Base-by-base conservation (phyloP, 768 basidiomycete genomes). In the Mycena rosella region DNA sequence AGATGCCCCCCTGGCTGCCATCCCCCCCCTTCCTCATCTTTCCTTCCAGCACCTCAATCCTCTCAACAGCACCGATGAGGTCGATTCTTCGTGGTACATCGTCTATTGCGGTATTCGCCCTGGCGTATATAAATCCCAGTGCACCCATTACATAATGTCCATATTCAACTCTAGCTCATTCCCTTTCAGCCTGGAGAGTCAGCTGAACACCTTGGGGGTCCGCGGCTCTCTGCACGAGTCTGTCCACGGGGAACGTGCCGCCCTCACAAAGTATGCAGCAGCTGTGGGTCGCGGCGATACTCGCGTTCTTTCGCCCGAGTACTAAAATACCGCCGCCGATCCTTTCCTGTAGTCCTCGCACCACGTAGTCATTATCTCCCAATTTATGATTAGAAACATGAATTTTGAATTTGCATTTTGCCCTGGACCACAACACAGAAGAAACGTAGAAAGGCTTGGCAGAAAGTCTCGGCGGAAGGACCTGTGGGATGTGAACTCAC, bases 41-140 rank as follows among this genome's bases (percentile, higher is more conserved):
- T 40, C 18, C 2, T 27, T 29, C 17, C 11, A n/a, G 5, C 5
- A 7, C 8, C 38, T 6, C 5, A 61, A 61, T 17, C 60, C 49
- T 22, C 38, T 61, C 20, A 27, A 52, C 18, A 38, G 60, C 18
- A 5, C 26, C 26, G 60, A 61, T 7, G 20, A 9, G 0, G 13
- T 52, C 4, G 60, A 61, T n/a, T 38, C n/a, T n/a, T 4, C 6
- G 3, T 53, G 60, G 49, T 61, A 30, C 11, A 13, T 61, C 13
- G 60, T 61, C 13, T 61, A 52, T 42, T 13, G 18, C 4, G 60
- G 60, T 2, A 42, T 61, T 2, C 5, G 18, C n/a, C 60, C 60
- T 5, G 60, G 60, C 20, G 38, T 61, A 2, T 61, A 53, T 18
- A 40, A 27, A 20, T 61, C 60, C 1, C 49, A 42, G 60, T 60